phyloP scores from a whole-genome alignment of 345 rosid species.

The Firmiana major region DNA sequence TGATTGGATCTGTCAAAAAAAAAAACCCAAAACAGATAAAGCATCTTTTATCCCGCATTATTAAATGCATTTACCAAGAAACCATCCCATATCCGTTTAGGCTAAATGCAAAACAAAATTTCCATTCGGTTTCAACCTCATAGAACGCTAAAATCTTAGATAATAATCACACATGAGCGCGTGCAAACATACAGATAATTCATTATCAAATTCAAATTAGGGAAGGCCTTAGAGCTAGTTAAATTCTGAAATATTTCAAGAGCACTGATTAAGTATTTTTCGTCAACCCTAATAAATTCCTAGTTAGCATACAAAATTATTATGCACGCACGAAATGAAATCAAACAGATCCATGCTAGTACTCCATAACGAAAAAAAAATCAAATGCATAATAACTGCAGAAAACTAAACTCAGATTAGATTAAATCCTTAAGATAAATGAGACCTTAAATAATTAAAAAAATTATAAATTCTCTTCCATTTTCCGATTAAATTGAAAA shows the following conservation, averaged over 20 bases:
- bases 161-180: background rate
- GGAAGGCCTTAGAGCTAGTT: background rate
- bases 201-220: background rate
- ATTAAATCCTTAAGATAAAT: background rate
- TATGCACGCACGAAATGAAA: no score
- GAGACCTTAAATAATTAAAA: background rate
- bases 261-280: background rate
- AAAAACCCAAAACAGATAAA: background rate
- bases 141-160: background rate
- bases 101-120: background rate
- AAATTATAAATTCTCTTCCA: background rate
- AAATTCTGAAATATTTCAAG: background rate
- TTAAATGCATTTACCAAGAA: background rate
- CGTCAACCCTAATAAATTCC: background rate
- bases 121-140: background rate
- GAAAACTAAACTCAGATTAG: background rate
- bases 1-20: slow-evolving; percentile 45
- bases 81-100: background rate
- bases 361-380: background rate
- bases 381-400: background rate
- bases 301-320: no score
- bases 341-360: background rate
- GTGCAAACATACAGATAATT: background rate
- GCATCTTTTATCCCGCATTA: background rate
- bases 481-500: background rate